phyloP scores from a whole-genome alignment of 2,329 filamentous ascomycete species.

The Lecanosticta acicola region DNA sequence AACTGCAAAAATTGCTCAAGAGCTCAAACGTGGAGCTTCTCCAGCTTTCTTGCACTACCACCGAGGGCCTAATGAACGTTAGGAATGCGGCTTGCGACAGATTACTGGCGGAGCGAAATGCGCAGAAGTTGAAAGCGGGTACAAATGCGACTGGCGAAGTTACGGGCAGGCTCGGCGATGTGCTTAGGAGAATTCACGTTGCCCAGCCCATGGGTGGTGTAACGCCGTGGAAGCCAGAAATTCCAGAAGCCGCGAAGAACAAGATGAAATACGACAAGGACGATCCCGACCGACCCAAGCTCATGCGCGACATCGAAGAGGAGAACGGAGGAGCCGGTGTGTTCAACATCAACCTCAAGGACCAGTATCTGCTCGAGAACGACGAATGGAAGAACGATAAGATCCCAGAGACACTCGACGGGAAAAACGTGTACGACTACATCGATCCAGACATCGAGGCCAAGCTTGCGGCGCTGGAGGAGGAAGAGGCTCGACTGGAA shows the following conservation, averaged over 20 bases:
- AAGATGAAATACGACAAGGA: conserved; percentile 84
- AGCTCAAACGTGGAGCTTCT: conserved; percentile 87
- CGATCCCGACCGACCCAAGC: conserved; percentile 74
- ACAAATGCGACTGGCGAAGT: conserved; percentile 71
- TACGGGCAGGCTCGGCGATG: conserved; percentile 77
- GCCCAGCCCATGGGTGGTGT: conserved; percentile 84
- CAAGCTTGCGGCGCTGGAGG: conserved; percentile 85
- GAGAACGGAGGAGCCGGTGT: conserved; percentile 94
- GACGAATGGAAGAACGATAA: conserved; percentile 94
- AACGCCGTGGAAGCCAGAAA: conserved; percentile 66
- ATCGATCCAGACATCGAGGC: conserved; percentile 94
- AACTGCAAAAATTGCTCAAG: conserved; percentile 75
- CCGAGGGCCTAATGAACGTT: conserved; percentile 87
- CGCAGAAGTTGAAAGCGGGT: conserved; percentile 87
- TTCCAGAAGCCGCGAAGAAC: conserved; percentile 76
- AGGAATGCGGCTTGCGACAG: conserved; percentile 94
- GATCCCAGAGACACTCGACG: conserved; percentile 88
- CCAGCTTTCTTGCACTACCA: conserved; percentile 89
- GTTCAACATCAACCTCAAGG: conserved; percentile 85
- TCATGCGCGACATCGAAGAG: conserved; percentile 82
- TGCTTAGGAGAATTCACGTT: conserved; percentile 92
- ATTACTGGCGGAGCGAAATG: conserved; percentile 84
- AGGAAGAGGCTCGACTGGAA: conserved; percentile 89
- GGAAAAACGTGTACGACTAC: conserved; percentile 96
- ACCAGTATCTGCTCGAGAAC: conserved; percentile 81